phyloP scores from a whole-genome alignment of 352 stramenopile species.

The Globisporangium viniferum region DNA sequence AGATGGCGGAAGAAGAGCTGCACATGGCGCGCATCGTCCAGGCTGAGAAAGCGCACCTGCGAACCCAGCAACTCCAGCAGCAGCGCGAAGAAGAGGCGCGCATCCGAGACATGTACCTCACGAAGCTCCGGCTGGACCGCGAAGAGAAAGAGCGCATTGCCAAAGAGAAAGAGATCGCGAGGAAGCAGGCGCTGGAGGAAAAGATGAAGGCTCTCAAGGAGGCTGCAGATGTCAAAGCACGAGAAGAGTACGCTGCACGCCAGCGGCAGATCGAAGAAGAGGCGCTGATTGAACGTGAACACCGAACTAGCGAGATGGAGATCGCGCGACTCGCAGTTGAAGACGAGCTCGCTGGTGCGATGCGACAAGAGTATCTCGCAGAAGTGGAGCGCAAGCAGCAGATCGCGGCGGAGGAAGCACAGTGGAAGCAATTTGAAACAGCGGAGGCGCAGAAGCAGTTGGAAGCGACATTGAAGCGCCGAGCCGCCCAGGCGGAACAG shows the following conservation, averaged over 20 bases:
- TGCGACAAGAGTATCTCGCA: conserved; percentile 35
- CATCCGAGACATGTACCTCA: conserved; percentile 49
- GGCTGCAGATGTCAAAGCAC: conserved; percentile 48
- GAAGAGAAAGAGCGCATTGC: conserved; percentile 41
- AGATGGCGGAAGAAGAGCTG: conserved; percentile 65
- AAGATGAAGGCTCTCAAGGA: conserved; percentile 69
- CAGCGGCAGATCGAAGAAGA: conserved; percentile 40
- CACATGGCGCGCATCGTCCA: conserved; percentile 38
- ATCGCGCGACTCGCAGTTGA: conserved; percentile 46
- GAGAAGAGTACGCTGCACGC: conserved; percentile 41
- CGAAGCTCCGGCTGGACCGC: conserved; percentile 37
- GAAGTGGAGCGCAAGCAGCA: conserved; percentile 40
- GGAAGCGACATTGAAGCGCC: conserved; percentile 39
- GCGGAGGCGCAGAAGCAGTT: conserved; percentile 46
- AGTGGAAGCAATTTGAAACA: conserved; percentile 60
- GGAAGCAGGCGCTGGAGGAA: conserved; percentile 37
- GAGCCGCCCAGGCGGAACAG: conserved; percentile 52
- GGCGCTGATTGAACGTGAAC: conserved; percentile 32
- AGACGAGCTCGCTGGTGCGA: conserved; percentile 31
- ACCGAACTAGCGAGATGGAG: conserved; percentile 32
- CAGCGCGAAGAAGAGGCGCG: conserved; percentile 48
- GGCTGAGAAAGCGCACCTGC: conserved; percentile 27
- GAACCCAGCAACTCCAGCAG: conserved; percentile 25
- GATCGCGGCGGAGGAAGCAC: conserved; percentile 52
- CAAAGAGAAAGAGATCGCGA: conserved; percentile 39